Conservation (phyloP, 345 rosid species). For the Lagerstroemia speciosa region DNA sequence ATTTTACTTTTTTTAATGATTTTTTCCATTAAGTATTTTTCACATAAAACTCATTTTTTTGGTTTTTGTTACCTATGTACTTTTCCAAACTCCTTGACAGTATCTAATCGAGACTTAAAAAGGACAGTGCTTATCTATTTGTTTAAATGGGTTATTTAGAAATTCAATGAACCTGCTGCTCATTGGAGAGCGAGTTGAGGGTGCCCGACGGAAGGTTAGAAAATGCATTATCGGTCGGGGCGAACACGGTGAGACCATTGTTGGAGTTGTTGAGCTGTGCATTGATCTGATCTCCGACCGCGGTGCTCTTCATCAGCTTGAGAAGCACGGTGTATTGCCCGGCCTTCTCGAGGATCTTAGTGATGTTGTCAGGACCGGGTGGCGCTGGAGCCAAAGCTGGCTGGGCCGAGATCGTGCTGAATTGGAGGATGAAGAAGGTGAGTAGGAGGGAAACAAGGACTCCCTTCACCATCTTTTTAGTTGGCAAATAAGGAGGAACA, state of each 20-base stretch:
- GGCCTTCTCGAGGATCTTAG: slow-evolving; percentile 29
- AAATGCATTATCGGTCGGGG: slow-evolving; percentile 29
- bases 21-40: too few species aligned
- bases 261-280: slow-evolving; percentile 31
- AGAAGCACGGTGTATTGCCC: slow-evolving; percentile 28
- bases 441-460: slow-evolving; percentile 13
- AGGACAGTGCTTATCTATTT: too few species aligned
- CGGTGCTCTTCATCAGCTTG: slow-evolving; percentile 24
- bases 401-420: slow-evolving; percentile 16
- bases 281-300: slow-evolving; percentile 19
- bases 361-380: slow-evolving; percentile 29
- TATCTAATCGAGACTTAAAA: too few species aligned
- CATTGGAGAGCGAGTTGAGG: slow-evolving; percentile 26
- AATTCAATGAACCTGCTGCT: slow-evolving; percentile 17
- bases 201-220: slow-evolving; percentile 27
- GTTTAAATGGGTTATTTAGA: too few species aligned
- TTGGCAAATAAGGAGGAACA: not conserved
- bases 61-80: too few species aligned
- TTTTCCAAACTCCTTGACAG: too few species aligned
- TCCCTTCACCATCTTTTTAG: slow-evolving; percentile 1
- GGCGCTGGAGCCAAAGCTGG: slow-evolving; percentile 25
- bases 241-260: slow-evolving; percentile 29
- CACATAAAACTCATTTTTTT: too few species aligned
- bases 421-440: slow-evolving; percentile 15
- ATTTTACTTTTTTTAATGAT: too few species aligned